A percentile compares a stretch with the other conserved stretches of the same genome.
Evolutionary conservation across 192 early-diverging fungal genomes (phyloP).

Genomic region (Allomyces macrogynus): DNA sequence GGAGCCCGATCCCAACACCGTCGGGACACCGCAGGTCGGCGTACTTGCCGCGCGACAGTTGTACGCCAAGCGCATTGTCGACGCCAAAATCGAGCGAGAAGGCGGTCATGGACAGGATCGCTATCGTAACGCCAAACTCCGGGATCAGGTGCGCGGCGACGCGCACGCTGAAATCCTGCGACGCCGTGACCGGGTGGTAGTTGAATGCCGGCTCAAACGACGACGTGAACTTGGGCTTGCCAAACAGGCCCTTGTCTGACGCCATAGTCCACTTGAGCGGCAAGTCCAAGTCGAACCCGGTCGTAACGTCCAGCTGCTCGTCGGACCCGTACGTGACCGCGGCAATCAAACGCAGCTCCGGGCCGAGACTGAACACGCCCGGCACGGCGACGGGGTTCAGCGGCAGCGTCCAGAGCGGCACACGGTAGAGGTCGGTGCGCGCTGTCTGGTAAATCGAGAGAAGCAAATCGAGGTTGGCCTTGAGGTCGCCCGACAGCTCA

Average conservation of each 20-base stretch:
- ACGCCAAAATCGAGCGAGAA: slow-evolving; percentile 2
- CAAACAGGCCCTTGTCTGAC: slow-evolving; percentile 5
- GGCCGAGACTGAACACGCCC: slow-evolving; percentile 4
- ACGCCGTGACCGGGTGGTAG: neutral
- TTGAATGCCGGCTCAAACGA: neutral
- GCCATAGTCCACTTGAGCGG: slow-evolving; percentile 1
- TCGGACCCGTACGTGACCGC: slow-evolving; percentile 3
- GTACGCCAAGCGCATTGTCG: slow-evolving; percentile 5
- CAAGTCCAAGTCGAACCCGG: slow-evolving; percentile 3
- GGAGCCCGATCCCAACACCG: neutral
- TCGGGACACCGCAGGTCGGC: neutral
- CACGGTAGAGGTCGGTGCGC: neutral
- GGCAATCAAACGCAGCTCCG: slow-evolving; percentile 2
- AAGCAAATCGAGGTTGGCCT: slow-evolving; percentile 4
- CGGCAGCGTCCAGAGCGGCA: neutral
- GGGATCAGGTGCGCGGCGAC: slow-evolving; percentile 8
- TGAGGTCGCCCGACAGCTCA: slow-evolving; percentile 3
- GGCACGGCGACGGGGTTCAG: slow-evolving; percentile 1
- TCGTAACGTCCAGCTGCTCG: slow-evolving; percentile 1
- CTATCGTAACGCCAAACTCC: slow-evolving; percentile 1
- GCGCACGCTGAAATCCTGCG: slow-evolving; percentile 3
- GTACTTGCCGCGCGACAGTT: slow-evolving; percentile 4
- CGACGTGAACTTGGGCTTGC: slow-evolving; percentile 1
- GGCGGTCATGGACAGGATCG: neutral
- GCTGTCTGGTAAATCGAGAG: neutral